Conservation (phyloP, 352 stramenopile genomes). For the Phytophthora pini region DNA sequence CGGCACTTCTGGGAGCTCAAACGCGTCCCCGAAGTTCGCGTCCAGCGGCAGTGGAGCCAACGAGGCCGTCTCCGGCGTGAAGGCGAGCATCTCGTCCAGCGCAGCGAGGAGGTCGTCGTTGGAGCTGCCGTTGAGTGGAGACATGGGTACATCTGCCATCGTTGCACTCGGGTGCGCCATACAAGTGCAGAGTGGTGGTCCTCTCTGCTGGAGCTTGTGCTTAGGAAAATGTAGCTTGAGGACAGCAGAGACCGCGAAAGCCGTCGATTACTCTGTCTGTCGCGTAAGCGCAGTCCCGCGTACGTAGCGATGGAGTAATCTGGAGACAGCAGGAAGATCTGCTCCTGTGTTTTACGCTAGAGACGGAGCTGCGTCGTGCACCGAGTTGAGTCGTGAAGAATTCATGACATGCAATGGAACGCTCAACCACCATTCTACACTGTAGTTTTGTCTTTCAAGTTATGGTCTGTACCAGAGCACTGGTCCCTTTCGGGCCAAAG, state of each 20-base stretch:
- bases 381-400: too few relatives aligned
- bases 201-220: neutral
- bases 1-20: conserved; percentile 27
- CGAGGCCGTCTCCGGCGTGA: conserved; percentile 16
- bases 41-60: conserved; percentile 17
- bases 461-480: conserved; percentile 19
- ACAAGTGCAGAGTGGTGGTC: neutral
- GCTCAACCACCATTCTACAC: too few relatives aligned
- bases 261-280: conserved; percentile 17
- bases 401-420: too few relatives aligned
- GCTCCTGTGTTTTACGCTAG: conserved; percentile 1
- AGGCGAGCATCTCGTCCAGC: conserved; percentile 36
- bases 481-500: conserved; percentile 10
- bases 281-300: conserved; percentile 11
- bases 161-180: conserved; percentile 8
- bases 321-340: conserved; percentile 15
- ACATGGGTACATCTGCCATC: conserved; percentile 14
- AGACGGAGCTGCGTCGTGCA: conserved; percentile 4
- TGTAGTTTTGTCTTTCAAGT: neutral
- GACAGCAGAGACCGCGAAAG: neutral
- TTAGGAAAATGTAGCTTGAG: too few relatives aligned
- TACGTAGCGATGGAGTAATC: conserved; percentile 17
- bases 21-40: conserved; percentile 15
- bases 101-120: conserved; percentile 35
- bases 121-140: conserved; percentile 14